A percentile compares a stretch with the other conserved stretches of the same genome.
Conservation (phyloP, 106 monocot genomes). For the Dioscorea dumetorum region DNA sequence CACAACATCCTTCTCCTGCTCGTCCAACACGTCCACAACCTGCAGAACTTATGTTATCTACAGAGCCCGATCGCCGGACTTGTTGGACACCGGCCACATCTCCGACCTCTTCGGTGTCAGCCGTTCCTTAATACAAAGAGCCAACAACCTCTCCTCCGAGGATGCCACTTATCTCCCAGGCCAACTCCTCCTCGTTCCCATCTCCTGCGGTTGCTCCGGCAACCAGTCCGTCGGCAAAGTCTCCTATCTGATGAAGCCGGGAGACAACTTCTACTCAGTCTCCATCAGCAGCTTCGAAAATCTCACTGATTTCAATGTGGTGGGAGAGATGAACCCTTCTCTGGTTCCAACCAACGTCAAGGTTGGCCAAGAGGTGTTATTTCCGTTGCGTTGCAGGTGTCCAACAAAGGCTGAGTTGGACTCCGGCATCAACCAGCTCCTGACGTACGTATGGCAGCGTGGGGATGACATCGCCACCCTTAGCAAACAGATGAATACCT, state of each 20-base stretch:
- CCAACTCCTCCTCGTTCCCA: conserved; percentile 34
- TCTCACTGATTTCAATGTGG: conserved; percentile 21
- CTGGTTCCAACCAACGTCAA: conserved; percentile 13
- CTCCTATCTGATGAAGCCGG: conserved; percentile 17
- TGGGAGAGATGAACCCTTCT: conserved; percentile 20
- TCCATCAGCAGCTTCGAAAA: conserved; percentile 21
- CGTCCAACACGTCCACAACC: conserved; percentile 1
- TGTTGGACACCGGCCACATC: conserved; percentile 8
- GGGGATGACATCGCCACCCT: conserved; percentile 16
- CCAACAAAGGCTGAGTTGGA: conserved; percentile 16
- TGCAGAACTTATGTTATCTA: conserved; percentile 24
- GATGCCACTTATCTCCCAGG: conserved; percentile 15
- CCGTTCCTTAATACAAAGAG: conserved; percentile 15
- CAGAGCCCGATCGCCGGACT: conserved; percentile 19
- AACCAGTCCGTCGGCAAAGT: conserved; percentile 24
- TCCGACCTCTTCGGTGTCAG: conserved; percentile 37
- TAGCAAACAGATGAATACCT: conserved; percentile 26
- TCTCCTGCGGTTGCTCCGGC: conserved; percentile 30
- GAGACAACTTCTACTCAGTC: conserved; percentile 29
- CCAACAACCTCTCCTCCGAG: conserved; percentile 24
- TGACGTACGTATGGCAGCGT: conserved; percentile 34
- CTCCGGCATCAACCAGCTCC: conserved; percentile 15
- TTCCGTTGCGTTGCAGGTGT: conserved; percentile 35
- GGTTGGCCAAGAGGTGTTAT: conserved; percentile 14
- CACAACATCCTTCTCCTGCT: conserved; percentile 28